A percentile compares a stretch with the other conserved stretches of the same genome.
Evolutionary conservation across 2,329 filamentous ascomycete genomes (phyloP).

Genomic region (Tolypocladium sp.): DNA sequence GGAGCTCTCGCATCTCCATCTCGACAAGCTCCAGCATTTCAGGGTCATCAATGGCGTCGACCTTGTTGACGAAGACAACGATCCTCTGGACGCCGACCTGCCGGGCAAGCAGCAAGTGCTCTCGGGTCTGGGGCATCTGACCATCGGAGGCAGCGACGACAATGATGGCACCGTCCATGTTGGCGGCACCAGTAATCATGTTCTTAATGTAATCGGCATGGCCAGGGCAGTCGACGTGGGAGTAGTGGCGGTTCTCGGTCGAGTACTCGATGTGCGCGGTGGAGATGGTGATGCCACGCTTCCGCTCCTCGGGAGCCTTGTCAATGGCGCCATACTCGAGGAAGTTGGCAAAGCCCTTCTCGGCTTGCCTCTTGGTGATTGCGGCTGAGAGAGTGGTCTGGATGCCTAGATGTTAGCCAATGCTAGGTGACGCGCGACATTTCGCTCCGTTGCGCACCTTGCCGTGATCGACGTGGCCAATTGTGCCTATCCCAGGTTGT

Average conservation of each 20-base stretch:
- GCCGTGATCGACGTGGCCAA: constrained; percentile 99
- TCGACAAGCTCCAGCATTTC: constrained; percentile 99
- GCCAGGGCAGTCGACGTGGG: constrained; percentile 98
- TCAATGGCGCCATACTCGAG: constrained; percentile 97
- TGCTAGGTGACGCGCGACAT: neutral
- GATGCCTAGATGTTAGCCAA: constrained; percentile 7
- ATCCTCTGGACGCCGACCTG: constrained; percentile 98
- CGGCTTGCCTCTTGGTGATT: constrained; percentile 95
- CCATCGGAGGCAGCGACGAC: constrained; percentile 97
- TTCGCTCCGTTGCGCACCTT: constrained; percentile 53
- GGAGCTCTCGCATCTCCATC: constrained; percentile 99
- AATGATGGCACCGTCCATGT: constrained; percentile 98
- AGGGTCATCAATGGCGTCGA: constrained; percentile 92
- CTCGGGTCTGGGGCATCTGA: constrained; percentile 99
- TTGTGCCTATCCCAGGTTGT: constrained; percentile 55
- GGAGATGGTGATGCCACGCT: constrained; percentile 99
- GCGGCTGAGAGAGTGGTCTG: constrained; percentile 96
- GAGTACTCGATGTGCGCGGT: constrained; percentile 98
- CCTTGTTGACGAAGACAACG: constrained; percentile 99
- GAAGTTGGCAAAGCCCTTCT: constrained; percentile 89
- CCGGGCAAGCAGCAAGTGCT: constrained; percentile 93
- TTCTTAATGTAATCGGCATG: constrained; percentile 99
- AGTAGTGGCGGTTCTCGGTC: constrained; percentile 91
- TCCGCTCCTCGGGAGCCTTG: constrained; percentile 98
- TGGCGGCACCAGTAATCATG: constrained; percentile 99